These are phyloP conservation scores for Lactifluus echinatus DNA, from an alignment of 768 basidiomycete genomes.

Conservation along the genomic window DNA sequence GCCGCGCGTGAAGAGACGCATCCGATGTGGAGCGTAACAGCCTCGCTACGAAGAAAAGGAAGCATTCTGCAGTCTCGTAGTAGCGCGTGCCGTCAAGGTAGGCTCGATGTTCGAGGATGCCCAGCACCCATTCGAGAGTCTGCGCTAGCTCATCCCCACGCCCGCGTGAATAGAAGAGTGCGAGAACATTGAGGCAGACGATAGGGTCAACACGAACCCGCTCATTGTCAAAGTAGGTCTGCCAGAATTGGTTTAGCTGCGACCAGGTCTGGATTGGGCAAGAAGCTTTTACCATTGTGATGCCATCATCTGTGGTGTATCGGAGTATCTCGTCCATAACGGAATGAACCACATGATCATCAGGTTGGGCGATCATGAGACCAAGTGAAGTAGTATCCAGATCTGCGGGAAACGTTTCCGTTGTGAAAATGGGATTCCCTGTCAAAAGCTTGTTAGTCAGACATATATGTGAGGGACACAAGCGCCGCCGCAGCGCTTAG, in stretches of 20 bases:
- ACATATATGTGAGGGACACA: not conserved
- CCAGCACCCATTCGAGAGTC: conserved; percentile 41
- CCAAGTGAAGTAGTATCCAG: conserved; percentile 51
- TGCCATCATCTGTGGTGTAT: conserved; percentile 41
- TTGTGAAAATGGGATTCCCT: conserved; percentile 32
- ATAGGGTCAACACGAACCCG: conserved; percentile 46
- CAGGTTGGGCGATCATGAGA: conserved; percentile 33
- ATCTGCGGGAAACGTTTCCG: conserved; percentile 43
- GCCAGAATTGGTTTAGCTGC: conserved; percentile 4
- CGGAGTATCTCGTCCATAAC: conserved; percentile 53
- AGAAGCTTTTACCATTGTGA: conserved; percentile 24
- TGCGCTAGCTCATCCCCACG: conserved; percentile 37
- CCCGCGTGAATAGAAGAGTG: conserved; percentile 41
- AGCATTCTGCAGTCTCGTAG: conserved; percentile 43
- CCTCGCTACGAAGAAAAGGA: conserved; percentile 43
- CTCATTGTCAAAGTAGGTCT: conserved; percentile 46
- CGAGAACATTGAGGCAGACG: conserved; percentile 43
- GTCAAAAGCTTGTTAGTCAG: conserved; percentile 25
- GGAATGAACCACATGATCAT: conserved; percentile 29
- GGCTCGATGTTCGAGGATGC: conserved; percentile 42
- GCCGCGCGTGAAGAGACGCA: conserved; percentile 27
- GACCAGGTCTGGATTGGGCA: no score
- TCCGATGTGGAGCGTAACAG: conserved; percentile 33
- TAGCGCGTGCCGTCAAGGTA: conserved; percentile 49
- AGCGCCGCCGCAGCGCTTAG: conserved; percentile 31